Evolutionary conservation across 345 rosid species (phyloP), one percentile per base, ranked within the genome.

Genomic region (Passiflora organensis): DNA sequence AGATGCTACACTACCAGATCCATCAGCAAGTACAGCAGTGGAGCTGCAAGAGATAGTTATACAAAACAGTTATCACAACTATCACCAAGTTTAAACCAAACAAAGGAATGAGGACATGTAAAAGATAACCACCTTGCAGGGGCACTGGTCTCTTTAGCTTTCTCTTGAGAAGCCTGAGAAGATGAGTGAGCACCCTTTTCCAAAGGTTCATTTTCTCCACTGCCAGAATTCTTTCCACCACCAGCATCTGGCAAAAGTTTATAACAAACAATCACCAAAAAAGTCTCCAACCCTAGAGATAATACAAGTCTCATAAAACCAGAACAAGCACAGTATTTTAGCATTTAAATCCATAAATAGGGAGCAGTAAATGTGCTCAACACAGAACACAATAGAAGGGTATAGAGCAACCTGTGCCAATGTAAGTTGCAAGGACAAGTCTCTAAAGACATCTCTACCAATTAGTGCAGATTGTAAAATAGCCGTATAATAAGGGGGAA

Each of bases 161-260:
- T 78, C 60, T 76, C 87, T 39, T 66, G 75, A 1, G 75, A 67
- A 45, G 70, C 51, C 56, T 79, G 72, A 44, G 69, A 55, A 19
- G 81, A 78, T 51, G 75, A 72, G 53, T 62, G 75, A 36, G 56
- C 68, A 64, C 66, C 73, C 68, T 83, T 82, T 62, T 83, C 86
- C 20, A 66, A 67, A n/a, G n/a, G n/a, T 73, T 76, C 73, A 60
- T 84, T 78, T 71, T 64, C 75, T 56, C 72, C 81, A 59, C 75
- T 22, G 57, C 48, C 72, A 47, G 74, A 76, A 59, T 63, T 72
- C 79, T 70, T 85, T 59, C 83, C 71, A 58, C 75, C 79, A 51
- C 79, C 78, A 68, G 71, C 77, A 79, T 85, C 97, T 91, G 78
- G 68, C 54, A 50, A 72, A 67, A 66, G 45, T 56, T 53, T 53